Evolutionary conservation across 257 asterid species (phyloP).

Genomic region (Osmanthus fragrans): DNA sequence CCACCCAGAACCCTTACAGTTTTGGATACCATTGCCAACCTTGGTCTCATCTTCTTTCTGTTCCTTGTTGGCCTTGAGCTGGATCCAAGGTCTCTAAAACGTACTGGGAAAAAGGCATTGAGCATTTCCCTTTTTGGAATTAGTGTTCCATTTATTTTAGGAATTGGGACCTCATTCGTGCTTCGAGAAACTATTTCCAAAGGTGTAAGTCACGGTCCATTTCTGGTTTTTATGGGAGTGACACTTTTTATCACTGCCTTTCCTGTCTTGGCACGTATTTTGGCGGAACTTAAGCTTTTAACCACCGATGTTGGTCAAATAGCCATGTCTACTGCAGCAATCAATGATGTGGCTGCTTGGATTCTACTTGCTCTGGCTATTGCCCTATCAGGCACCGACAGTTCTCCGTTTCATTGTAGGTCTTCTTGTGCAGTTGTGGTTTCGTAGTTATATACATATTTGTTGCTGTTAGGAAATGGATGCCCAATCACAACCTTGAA

Average conservation of each 20-base stretch:
- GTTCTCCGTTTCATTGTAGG: constrained; percentile 64
- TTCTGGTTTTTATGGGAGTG: constrained; percentile 66
- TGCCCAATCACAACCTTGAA: too few species aligned
- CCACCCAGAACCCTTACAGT: constrained; percentile 59
- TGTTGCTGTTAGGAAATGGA: too few species aligned
- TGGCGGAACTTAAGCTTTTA: constrained; percentile 66
- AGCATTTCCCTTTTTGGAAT: constrained; percentile 64
- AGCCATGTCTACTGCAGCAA: constrained; percentile 83
- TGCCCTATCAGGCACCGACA: constrained; percentile 52
- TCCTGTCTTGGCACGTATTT: constrained; percentile 69
- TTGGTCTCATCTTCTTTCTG: constrained; percentile 59
- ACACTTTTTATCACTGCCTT: constrained; percentile 72
- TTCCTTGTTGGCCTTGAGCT: constrained; percentile 68
- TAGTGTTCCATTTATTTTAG: constrained; percentile 54
- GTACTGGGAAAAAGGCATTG: constrained; percentile 60
- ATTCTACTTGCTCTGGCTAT: constrained; percentile 66
- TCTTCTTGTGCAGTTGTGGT: constrained; percentile 47
- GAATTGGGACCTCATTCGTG: constrained; percentile 58
- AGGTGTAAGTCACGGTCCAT: constrained; percentile 56
- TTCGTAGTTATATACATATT: constrained; percentile 42
- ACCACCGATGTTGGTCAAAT: constrained; percentile 68
- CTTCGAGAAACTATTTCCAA: constrained; percentile 51
- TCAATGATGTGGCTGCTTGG: constrained; percentile 78
- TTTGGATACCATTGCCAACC: constrained; percentile 61
- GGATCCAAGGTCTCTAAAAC: constrained; percentile 51